Evolutionary conservation across 2,329 filamentous ascomycete species (phyloP).

Genomic region (Beauveria brongniartii): DNA sequence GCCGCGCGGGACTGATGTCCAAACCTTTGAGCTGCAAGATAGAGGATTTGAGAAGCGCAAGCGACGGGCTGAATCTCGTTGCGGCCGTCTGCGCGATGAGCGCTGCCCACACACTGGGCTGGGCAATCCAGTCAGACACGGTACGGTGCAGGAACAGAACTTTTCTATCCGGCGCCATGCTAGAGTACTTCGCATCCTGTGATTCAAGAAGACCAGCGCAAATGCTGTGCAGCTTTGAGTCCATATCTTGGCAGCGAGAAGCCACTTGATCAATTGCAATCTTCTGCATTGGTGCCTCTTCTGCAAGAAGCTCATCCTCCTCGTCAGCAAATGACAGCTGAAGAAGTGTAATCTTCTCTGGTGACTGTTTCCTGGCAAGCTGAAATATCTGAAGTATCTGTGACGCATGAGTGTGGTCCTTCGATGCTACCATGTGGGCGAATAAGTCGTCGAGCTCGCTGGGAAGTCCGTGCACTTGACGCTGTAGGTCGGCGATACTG

Average conservation of each 20-base stretch:
- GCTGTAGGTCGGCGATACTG: not conserved
- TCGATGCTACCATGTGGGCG: slow-evolving; percentile 1
- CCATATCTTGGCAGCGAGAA: not conserved
- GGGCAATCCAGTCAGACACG: slow-evolving; percentile 4
- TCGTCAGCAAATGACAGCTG: not conserved
- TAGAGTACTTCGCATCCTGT: not conserved
- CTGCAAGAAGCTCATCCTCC: not conserved
- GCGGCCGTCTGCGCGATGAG: not conserved
- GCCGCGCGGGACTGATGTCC: not conserved
- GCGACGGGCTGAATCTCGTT: not conserved
- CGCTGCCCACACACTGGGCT: not conserved
- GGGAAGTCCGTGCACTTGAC: slow-evolving; percentile 1
- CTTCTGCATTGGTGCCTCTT: not conserved
- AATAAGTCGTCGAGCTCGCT: slow-evolving; percentile 10
- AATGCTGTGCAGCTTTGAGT: not conserved
- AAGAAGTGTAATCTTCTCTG: not conserved
- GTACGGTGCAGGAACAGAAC: slow-evolving; percentile 4
- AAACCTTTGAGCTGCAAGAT: not conserved
- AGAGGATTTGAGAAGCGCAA: not conserved
- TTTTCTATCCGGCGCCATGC: not conserved
- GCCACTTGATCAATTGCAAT: not conserved
- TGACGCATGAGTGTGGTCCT: not conserved
- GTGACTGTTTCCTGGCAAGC: not conserved
- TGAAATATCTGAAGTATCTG: not conserved
- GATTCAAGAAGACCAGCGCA: slow-evolving; percentile 3